These are phyloP conservation scores for Dovyalis caffra DNA, from an alignment of 345 rosid species.

Conservation along the genomic window DNA sequence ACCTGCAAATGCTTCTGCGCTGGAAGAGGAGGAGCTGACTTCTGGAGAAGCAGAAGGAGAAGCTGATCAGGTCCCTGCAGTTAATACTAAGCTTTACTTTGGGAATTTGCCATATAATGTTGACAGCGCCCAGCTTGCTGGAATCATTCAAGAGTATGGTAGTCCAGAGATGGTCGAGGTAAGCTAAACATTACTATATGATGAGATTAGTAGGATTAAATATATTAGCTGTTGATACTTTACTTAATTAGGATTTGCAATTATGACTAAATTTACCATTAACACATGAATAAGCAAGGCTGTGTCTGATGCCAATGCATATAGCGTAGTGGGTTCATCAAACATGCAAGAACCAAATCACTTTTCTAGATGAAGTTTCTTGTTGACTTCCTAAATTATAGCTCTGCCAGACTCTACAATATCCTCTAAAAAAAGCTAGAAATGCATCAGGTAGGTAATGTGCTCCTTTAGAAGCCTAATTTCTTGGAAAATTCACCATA, in stretches of 20 bases:
- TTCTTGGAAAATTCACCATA: neutral
- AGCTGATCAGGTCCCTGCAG: conserved; percentile 6
- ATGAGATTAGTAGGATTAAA: neutral
- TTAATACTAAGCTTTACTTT: conserved; percentile 77
- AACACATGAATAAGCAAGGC: neutral
- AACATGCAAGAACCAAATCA: neutral
- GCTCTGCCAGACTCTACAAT: neutral
- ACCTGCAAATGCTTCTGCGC: conserved; percentile 26
- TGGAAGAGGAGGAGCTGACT: conserved; percentile 22
- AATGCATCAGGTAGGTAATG: too few relatives aligned
- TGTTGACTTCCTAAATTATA: neutral
- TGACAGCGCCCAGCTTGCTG: conserved; percentile 92
- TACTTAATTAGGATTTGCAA: neutral
- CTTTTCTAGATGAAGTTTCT: neutral
- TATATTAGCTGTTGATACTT: neutral
- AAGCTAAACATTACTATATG: neutral
- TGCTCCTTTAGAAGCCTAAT: too few relatives aligned
- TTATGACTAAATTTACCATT: neutral
- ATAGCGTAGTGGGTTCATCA: neutral
- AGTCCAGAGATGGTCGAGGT: conserved; percentile 86
- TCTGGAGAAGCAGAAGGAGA: conserved; percentile 14
- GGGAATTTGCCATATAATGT: conserved; percentile 90
- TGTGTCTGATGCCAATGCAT: neutral
- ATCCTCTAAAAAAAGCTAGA: too few relatives aligned
- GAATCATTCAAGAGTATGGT: conserved; percentile 70